These are phyloP conservation scores for Starmerella geochares DNA, from an alignment of 805 yeast species.

Conservation along the genomic window DNA sequence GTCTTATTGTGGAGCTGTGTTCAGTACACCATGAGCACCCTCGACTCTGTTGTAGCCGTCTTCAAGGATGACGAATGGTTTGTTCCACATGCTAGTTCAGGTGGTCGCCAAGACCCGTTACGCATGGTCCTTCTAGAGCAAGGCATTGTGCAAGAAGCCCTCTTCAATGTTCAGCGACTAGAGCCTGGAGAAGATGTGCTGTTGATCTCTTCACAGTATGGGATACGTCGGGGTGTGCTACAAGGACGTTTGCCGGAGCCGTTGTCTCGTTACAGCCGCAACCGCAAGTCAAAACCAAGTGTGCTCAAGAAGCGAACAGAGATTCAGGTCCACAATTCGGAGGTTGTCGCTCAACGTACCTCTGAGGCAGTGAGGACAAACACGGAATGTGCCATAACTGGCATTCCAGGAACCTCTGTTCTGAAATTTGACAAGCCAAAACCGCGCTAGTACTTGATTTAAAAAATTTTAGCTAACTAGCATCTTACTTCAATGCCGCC, in stretches of 20 bases:
- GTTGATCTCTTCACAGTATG: background rate
- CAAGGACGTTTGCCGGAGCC: background rate
- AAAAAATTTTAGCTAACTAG: background rate
- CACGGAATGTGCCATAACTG: background rate
- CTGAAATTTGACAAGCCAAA: background rate
- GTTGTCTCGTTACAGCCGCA: background rate
- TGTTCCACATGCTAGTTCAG: background rate
- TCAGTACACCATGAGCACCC: conserved; percentile 2
- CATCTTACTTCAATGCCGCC: background rate
- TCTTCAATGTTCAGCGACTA: background rate
- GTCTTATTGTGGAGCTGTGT: background rate
- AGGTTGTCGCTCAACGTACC: background rate
- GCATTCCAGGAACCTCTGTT: background rate
- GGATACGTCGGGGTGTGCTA: background rate
- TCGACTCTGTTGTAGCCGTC: background rate
- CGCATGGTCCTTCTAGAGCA: conserved; percentile 1
- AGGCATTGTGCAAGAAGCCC: conserved; percentile 2
- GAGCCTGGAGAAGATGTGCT: conserved; percentile 1
- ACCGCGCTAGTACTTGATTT: background rate
- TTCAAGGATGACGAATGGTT: conserved; percentile 1
- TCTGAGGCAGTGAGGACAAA: background rate
- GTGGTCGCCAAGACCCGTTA: background rate
- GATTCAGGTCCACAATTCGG: background rate
- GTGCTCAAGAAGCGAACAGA: background rate
- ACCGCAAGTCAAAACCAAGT: background rate